phyloP scores from a whole-genome alignment of 352 stramenopile species.

The Phytophthora capsici region DNA sequence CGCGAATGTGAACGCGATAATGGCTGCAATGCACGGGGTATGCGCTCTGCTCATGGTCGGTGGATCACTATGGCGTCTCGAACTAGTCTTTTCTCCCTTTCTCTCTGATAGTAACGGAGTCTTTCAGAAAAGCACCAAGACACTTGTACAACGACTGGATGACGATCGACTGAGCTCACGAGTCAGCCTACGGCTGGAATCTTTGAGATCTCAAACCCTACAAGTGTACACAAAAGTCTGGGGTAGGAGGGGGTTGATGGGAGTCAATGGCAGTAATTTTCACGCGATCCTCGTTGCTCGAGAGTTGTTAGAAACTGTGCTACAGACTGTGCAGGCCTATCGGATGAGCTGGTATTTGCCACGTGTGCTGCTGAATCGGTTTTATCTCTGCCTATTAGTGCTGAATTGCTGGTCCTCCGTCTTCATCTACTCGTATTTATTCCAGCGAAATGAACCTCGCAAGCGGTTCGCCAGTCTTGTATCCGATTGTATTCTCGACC shows the following conservation, averaged over 20 bases:
- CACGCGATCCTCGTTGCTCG: conserved; percentile 19
- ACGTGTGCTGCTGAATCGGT: conserved; percentile 23
- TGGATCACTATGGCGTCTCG: not conserved
- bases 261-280: conserved; percentile 34
- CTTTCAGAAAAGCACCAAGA: not conserved
- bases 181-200: not conserved
- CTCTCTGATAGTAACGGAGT: not conserved
- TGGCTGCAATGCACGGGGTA: not conserved
- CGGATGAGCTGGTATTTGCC: conserved; percentile 39
- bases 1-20: not conserved
- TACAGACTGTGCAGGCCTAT: conserved; percentile 46
- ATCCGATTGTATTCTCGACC: conserved; percentile 37
- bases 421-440: conserved; percentile 24
- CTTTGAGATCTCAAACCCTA: not conserved
- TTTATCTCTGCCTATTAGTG: conserved; percentile 33
- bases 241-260: conserved; percentile 16
- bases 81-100: not conserved
- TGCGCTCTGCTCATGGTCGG: not conserved
- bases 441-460: conserved; percentile 11
- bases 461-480: conserved; percentile 41
- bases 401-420: conserved; percentile 41
- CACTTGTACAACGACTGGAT: not conserved
- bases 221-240: conserved; percentile 15
- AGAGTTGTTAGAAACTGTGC: conserved; percentile 31
- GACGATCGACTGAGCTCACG: not conserved